phyloP scores from a whole-genome alignment of 1,139 yeast genomes.

The Lipomyces yarrowii region DNA sequence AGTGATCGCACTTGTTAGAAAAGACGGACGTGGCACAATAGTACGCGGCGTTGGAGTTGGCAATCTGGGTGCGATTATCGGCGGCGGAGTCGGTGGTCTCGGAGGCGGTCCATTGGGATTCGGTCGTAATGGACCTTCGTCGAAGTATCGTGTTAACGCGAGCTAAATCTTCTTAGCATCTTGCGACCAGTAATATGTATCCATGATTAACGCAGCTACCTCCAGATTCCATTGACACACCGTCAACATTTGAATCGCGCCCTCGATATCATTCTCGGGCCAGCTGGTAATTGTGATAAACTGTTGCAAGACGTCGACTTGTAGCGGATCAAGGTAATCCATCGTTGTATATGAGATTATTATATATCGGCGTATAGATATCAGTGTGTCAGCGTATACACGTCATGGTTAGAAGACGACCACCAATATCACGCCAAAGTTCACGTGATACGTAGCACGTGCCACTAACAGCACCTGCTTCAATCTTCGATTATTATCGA shows the following conservation, averaged over 20 bases:
- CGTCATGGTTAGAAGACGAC: neutral
- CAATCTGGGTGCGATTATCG: conserved; percentile 26
- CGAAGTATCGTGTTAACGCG: conserved; percentile 32
- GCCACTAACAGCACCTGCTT: too few species aligned
- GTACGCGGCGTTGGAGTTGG: conserved; percentile 23
- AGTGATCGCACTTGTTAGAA: conserved; percentile 20
- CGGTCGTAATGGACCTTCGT: conserved; percentile 28
- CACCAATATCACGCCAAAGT: neutral
- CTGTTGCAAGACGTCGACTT: conserved; percentile 37
- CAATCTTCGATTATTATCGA: too few species aligned
- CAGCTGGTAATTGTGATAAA: conserved; percentile 39
- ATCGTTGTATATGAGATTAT: neutral
- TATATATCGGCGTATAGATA: neutral
- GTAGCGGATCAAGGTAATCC: conserved; percentile 34
- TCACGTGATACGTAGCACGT: neutral
- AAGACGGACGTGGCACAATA: conserved; percentile 15
- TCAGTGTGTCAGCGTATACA: neutral
- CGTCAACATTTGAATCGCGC: conserved; percentile 37
- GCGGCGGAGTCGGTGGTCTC: conserved; percentile 25
- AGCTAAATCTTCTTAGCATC: conserved; percentile 12
- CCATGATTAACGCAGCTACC: conserved; percentile 12
- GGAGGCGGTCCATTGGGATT: conserved; percentile 12
- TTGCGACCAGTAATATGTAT: neutral
- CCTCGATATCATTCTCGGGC: conserved; percentile 35
- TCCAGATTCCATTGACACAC: conserved; percentile 41